Base-by-base conservation (phyloP, 306 rosid species). In the Cyclanthera cordifolia region DNA sequence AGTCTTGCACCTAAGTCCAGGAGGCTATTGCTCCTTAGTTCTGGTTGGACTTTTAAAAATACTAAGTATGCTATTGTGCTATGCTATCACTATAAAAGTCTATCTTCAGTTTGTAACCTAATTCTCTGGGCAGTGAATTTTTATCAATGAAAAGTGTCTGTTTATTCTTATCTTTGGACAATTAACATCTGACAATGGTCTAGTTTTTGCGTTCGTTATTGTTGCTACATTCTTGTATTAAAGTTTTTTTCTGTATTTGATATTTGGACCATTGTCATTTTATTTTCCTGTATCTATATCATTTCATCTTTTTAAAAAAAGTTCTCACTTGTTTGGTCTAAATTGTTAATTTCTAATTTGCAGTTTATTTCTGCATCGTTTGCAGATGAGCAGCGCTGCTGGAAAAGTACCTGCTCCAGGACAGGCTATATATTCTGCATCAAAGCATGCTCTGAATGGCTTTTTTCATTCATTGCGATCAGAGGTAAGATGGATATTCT, bases 331-430 rank as follows among this genome's bases (percentile, higher is more conserved):
- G 73, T 69, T 30, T 65, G 25, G n/a, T 25, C 74, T 34, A 2
- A 48, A 74, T 47, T 58, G 20, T 73, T 47, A 41, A 67, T 53
- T 70, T 12, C 53, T 34, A 19, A 65, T 67, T 65, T 79, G 17
- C 68, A 74, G 32, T 76, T 70, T 58, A 68, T 52, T 77, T 59
- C 67, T 74, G 50, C 67, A 63, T 23, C 72, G 53, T 53, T 27
- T 74, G 76, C 84, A 92, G 98, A 84, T 93, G 90, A 93, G 98
- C 84, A 93, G 96, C 74, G 93, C 96, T 60, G 98, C 96, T 5
- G 96, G 95, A 75, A 89, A 93, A 78, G 78, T 86, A 71, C 98
- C 96, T 70, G 93, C 98, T 53, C 96, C 96, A 0, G 96, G 98
- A 72, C 98, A 93, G 82, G 89, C 98, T 30, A 74, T 93, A 71